Percentiles rank a stretch among this genome's conserved stretches.
These are phyloP conservation scores for Fusarium succisae DNA, from an alignment of 2,329 filamentous ascomycete species.

Conservation along the genomic window DNA sequence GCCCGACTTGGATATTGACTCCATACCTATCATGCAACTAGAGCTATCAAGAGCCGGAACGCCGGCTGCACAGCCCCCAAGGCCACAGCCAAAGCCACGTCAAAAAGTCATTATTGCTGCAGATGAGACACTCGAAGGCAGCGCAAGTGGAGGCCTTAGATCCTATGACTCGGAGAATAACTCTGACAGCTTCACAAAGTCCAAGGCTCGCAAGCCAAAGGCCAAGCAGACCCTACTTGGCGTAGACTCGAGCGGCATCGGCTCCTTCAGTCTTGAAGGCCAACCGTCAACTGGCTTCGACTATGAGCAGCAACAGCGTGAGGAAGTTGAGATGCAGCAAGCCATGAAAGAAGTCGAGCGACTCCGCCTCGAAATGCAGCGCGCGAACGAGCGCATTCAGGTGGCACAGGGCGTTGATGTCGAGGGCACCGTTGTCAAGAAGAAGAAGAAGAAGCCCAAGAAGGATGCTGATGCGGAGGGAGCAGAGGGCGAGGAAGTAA, in stretches of 20 bases:
- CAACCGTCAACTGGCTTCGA: slow-evolving; percentile 57
- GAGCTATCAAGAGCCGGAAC: slow-evolving; percentile 70
- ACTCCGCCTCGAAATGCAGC: slow-evolving; percentile 87
- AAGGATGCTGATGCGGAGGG: slow-evolving; percentile 46
- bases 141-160: slow-evolving; percentile 57
- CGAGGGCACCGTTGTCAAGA: slow-evolving; percentile 74
- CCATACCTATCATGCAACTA: slow-evolving; percentile 95
- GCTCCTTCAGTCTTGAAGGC: slow-evolving; percentile 72
- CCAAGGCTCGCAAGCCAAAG: slow-evolving; percentile 62
- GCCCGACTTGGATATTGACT: slow-evolving; percentile 86
- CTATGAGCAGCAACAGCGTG: slow-evolving; percentile 73
- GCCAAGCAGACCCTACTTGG: slow-evolving; percentile 75
- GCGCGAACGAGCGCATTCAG: slow-evolving; percentile 78
- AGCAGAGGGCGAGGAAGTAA: slow-evolving; percentile 30
- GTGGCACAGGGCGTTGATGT: slow-evolving; percentile 73
- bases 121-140: slow-evolving; percentile 75
- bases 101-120: slow-evolving; percentile 74
- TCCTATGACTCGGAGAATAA: slow-evolving; percentile 66
- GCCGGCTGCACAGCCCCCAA: slow-evolving; percentile 45
- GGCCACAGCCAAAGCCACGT: slow-evolving; percentile 54
- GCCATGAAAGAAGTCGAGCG: slow-evolving; percentile 91
- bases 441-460: slow-evolving; percentile 65
- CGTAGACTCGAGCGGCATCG: slow-evolving; percentile 87
- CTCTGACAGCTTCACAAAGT: slow-evolving; percentile 59
- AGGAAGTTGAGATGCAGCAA: slow-evolving; percentile 88